phyloP scores from a whole-genome alignment of 306 rosid genomes.

The Trichosanthes truncata region DNA sequence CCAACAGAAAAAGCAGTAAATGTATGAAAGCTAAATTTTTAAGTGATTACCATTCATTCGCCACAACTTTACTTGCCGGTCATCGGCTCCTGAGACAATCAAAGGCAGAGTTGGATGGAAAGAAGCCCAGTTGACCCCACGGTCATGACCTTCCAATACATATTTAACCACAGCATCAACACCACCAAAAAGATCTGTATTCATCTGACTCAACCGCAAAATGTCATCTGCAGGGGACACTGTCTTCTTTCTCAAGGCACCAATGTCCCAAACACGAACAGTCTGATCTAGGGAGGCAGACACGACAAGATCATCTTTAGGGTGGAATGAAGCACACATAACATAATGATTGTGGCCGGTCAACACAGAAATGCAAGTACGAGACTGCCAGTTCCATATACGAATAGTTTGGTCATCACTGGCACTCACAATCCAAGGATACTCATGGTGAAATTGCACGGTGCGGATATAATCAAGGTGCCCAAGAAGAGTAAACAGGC shows the following conservation, averaged over 20 bases:
- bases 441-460: slow-evolving; percentile 91
- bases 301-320: slow-evolving; percentile 87
- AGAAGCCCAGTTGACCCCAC: slow-evolving; percentile 97
- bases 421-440: slow-evolving; percentile 95
- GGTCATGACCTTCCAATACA: slow-evolving; percentile 96
- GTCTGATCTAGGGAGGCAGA: slow-evolving; percentile 97
- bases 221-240: slow-evolving; percentile 92
- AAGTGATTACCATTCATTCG: slow-evolving; percentile 70
- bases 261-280: slow-evolving; percentile 96
- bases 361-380: slow-evolving; percentile 87
- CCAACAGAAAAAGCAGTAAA: neutral
- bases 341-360: slow-evolving; percentile 98
- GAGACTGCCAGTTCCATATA: slow-evolving; percentile 99
- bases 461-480: slow-evolving; percentile 97
- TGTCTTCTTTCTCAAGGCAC: slow-evolving; percentile 83
- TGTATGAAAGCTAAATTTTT: neutral
- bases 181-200: slow-evolving; percentile 91
- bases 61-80: slow-evolving; percentile 93
- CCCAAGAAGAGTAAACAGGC: slow-evolving; percentile 89
- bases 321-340: slow-evolving; percentile 94
- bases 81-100: slow-evolving; percentile 97
- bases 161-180: slow-evolving; percentile 89
- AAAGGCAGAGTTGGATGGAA: slow-evolving; percentile 91
- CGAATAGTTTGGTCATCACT: slow-evolving; percentile 99
- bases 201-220: slow-evolving; percentile 87